Base-by-base conservation (phyloP, 2,329 filamentous ascomycete species). In the Zelopaecilomyces penicillatus region DNA sequence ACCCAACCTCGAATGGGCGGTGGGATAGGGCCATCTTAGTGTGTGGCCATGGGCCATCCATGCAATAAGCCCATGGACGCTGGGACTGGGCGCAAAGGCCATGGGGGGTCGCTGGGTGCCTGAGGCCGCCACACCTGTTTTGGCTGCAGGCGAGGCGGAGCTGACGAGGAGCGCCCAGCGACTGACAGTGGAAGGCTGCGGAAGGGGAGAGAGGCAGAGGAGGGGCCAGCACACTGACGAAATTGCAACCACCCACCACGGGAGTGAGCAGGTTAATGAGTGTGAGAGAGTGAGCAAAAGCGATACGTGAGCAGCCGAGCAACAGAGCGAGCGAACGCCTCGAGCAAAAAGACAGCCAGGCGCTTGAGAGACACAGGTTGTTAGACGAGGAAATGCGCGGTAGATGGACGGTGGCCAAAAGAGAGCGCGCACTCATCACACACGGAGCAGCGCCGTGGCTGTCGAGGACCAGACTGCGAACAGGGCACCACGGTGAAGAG, bases 11-110 rank as follows among this genome's bases (percentile, higher is more conserved):
- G 61, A 56, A 56, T 62, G 56, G 47, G 60, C 55, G 59, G 61
- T 60, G 59, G 58, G 58, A 58, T 57, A 55, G 52, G 51, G 49
- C 57, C 56, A 53, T 59, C 57, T 59, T 63, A 63, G 61, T 55
- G 58, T 50, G 54, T 30, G 39, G 41, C 39, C 46, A 32, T 39
- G 46, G 43, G 32, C 43, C 45, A 47, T 42, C 41, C 45, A 47
- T 44, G 45, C 45, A 47, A 41, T 47, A 42, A 39, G 46, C 42
- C 42, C 42, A 42, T 41, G 45, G 45, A 42, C 39, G 45, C 41
- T 38, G 35, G 39, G n/a, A 12, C 30, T 41, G 39, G 12, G 27
- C 26, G 38, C 26, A 40, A 41, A 10, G 12, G 10, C 29, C 7
- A 6, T 12, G 35, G 12, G n/a, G 30, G n/a, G 19, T 19, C 19